Base-by-base conservation (phyloP, 352 stramenopile species). In the Albugo candida region DNA sequence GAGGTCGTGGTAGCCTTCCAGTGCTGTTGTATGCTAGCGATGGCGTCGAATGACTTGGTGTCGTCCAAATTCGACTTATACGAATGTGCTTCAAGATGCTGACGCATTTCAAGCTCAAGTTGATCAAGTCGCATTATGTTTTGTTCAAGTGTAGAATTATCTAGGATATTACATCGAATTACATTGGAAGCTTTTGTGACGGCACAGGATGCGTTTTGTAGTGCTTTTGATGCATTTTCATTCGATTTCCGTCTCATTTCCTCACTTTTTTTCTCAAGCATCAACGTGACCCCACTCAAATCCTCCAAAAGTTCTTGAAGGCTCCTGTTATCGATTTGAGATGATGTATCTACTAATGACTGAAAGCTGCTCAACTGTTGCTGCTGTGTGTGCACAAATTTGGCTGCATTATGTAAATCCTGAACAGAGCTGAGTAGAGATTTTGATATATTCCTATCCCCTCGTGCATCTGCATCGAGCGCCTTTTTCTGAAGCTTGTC, bases 191-290 rank as follows among this genome's bases (percentile, higher is more conserved):
- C 70, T 11, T 60, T 44, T 0, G 59, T 60, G 27, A 83, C 70
- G 0, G 61, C 53, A 16, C 35, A 41, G 10, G 74, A 65, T 16
- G 70, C 70, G 46, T 83, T 69, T 44, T 63, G 54, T 38, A 86
- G 65, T 51, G 69, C 62, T 13, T 59, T 48, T 17, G 63, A 61
- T 13, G 74, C 74, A 14, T 48, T 53, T 17, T 73, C 65, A 49
- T 83, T 86, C 20, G 69, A 65, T 48, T 83, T 86, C 13, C 42
- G 36, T 49, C 61, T 63, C 70, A 86, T 83, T 49, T 86, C 74
- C n/a, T 78, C 65, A 53, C 70, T 67, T 57, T 86, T 86, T 49
- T 81, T 81, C 21, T 42, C 52, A 43, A 86, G 52, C 63, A 83
- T 73, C 31, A 50, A 48, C 47, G 74, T 64, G 18, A 86, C 74